Conservation (phyloP, 805 yeast genomes). For the Torulaspora microellipsoides region DNA sequence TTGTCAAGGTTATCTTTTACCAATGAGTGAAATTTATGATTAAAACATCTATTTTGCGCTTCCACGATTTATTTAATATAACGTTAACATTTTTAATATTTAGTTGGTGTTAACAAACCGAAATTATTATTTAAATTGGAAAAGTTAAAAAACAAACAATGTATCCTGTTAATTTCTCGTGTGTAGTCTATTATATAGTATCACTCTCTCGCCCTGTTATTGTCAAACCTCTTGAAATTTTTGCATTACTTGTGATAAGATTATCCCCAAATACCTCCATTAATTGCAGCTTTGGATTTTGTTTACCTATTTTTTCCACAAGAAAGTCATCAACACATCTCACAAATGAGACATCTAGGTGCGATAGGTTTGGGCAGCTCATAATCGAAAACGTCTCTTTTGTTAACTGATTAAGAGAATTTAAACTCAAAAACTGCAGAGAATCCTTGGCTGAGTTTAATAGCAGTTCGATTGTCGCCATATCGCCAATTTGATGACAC, state of each 20-base stretch:
- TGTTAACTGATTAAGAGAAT: conserved; percentile 62
- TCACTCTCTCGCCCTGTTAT: conserved; percentile 76
- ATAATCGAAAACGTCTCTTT: conserved; percentile 46
- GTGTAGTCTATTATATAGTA: conserved; percentile 35
- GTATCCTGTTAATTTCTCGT: no score
- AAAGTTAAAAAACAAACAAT: no score
- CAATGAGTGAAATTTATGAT: no score
- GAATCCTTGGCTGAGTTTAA: conserved; percentile 56
- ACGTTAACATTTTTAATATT: no score
- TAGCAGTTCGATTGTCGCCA: conserved; percentile 54
- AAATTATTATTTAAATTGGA: no score
- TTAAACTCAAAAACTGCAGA: conserved; percentile 63
- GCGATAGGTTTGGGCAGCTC: conserved; percentile 56
- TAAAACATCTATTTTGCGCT: no score
- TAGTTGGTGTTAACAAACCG: no score
- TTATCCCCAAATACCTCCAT: conserved; percentile 82
- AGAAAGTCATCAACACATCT: conserved; percentile 67
- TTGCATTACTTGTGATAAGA: conserved; percentile 54
- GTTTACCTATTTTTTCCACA: conserved; percentile 50
- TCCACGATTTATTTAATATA: no score
- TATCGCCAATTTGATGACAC: conserved; percentile 62
- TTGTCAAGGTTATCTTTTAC: no score
- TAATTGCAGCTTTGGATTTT: conserved; percentile 58
- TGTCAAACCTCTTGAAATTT: conserved; percentile 48
- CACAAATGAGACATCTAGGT: conserved; percentile 75